Evolutionary conservation across 1,284 basidiomycete genomes (phyloP).

Genomic region (Testicularia cyperi): DNA sequence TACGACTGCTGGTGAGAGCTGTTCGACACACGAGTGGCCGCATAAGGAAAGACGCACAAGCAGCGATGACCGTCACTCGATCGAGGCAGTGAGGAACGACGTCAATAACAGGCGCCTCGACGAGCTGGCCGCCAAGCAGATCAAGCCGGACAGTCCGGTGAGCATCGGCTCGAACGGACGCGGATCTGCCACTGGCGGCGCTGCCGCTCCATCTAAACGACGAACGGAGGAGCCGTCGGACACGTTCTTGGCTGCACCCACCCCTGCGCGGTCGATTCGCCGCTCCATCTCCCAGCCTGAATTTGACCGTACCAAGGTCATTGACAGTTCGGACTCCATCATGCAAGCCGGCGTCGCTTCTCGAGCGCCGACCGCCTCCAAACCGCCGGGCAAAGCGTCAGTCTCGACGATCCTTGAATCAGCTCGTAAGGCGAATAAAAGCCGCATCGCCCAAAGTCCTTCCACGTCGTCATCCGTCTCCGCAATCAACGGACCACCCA

Average conservation of each 20-base stretch:
- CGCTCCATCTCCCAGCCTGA: not conserved
- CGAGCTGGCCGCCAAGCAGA: too few relatives aligned
- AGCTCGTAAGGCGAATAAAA: constrained; percentile 3
- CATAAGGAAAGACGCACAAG: not conserved
- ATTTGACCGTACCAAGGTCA: not conserved
- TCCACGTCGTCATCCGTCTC: not conserved
- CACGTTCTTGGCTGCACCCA: constrained; percentile 10
- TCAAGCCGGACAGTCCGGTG: not conserved
- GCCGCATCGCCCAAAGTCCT: not conserved
- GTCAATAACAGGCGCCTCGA: constrained; percentile 1
- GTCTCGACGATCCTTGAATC: constrained; percentile 35
- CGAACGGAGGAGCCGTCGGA: constrained; percentile 13
- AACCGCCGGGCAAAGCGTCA: constrained; percentile 7
- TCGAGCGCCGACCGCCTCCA: constrained; percentile 5
- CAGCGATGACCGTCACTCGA: constrained; percentile 22
- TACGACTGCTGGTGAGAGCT: not conserved
- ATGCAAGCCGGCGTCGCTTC: not conserved
- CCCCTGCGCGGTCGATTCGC: constrained; percentile 1
- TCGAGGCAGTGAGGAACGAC: constrained; percentile 26
- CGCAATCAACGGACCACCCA: constrained; percentile 15
- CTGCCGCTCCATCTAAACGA: too few relatives aligned
- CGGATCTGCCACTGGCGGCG: too few relatives aligned
- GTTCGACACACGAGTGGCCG: not conserved
- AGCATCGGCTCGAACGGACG: not conserved
- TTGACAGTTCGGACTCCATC: not conserved